Evolutionary conservation across 2,329 filamentous ascomycete genomes (phyloP).

Genomic region (Arachnopeziza araneosa): DNA sequence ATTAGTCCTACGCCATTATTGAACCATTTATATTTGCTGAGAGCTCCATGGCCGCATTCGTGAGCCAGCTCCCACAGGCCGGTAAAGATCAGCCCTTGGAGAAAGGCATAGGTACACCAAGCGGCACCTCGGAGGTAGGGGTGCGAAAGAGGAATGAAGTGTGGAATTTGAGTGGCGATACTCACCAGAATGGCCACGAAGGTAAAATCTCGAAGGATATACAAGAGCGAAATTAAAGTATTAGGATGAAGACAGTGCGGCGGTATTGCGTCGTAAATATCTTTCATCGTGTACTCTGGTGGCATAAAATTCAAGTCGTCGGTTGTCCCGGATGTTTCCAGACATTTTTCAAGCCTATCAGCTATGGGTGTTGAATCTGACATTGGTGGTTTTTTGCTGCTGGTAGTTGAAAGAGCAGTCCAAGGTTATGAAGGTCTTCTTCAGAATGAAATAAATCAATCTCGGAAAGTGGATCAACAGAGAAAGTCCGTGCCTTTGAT

Average conservation of each 20-base stretch:
- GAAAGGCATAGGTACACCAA: constrained; percentile 56
- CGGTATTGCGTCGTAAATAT: constrained; percentile 45
- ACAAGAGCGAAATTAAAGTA: constrained; percentile 45
- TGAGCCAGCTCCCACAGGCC: constrained; percentile 68
- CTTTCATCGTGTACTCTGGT: constrained; percentile 29
- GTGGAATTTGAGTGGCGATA: constrained; percentile 49
- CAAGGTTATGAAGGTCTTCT: background rate
- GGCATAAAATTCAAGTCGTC: constrained; percentile 18
- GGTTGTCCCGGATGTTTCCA: background rate
- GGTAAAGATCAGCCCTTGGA: constrained; percentile 60
- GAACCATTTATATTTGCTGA: constrained; percentile 49
- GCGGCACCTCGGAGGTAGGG: constrained; percentile 39
- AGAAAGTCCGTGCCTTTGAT: background rate
- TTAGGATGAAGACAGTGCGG: constrained; percentile 56
- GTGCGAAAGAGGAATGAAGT: constrained; percentile 35
- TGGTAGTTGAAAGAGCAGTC: background rate
- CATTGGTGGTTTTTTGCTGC: background rate
- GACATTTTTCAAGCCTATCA: background rate
- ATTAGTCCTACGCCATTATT: constrained; percentile 60
- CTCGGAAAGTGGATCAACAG: background rate
- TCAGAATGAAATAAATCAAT: background rate
- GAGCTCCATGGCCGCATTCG: constrained; percentile 65
- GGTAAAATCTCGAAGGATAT: constrained; percentile 50
- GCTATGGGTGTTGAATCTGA: background rate
- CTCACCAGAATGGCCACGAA: constrained; percentile 45